phyloP scores from a whole-genome alignment of 352 stramenopile genomes.

The Globisporangium nagaii region DNA sequence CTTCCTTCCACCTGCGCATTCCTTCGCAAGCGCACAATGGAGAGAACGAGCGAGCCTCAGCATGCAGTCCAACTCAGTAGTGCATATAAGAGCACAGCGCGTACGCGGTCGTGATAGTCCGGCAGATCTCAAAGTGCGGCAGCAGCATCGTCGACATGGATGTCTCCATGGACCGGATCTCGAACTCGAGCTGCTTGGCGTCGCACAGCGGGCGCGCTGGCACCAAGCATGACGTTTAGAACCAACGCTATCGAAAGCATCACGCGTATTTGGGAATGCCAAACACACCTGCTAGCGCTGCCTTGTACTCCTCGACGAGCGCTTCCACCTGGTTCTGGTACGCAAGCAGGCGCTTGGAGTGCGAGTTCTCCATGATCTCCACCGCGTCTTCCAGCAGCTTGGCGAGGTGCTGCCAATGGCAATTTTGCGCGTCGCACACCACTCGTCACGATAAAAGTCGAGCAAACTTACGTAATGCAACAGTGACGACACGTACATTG shows the following conservation, averaged over 20 bases:
- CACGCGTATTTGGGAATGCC: too few species aligned
- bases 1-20: conserved; percentile 32
- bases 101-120: conserved; percentile 52
- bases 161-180: conserved; percentile 37
- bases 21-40: conserved; percentile 7
- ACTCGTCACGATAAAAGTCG: background rate
- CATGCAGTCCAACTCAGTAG: background rate
- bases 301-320: conserved; percentile 24
- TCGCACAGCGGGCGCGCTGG: conserved; percentile 27
- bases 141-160: conserved; percentile 44
- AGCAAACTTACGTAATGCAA: background rate
- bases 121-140: conserved; percentile 49
- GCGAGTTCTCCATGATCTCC: conserved; percentile 32
- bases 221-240: background rate
- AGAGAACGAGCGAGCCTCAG: too few species aligned
- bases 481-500: conserved; percentile 8
- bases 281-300: conserved; percentile 19
- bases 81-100: background rate
- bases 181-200: conserved; percentile 30
- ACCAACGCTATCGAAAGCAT: background rate
- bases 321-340: conserved; percentile 25
- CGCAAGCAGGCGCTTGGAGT: conserved; percentile 22
- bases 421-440: background rate
- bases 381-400: conserved; percentile 29
- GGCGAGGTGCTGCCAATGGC: conserved; percentile 16